Evolutionary conservation across 2,329 filamentous ascomycete genomes (phyloP).

Genomic region (Sarocladium kiliense): DNA sequence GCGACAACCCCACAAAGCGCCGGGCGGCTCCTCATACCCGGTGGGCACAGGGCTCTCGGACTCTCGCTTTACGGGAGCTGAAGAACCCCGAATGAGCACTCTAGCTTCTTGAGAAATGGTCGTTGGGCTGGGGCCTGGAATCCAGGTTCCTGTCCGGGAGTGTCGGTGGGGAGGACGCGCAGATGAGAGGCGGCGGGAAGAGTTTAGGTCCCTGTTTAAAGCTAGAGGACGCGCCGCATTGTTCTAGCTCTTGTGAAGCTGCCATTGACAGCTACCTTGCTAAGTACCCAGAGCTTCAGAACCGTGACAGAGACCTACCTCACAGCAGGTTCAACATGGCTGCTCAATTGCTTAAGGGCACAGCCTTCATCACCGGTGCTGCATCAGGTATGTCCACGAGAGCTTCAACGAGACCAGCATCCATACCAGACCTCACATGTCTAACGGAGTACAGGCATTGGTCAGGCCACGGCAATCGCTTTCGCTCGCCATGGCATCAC

Average conservation of each 20-base stretch:
- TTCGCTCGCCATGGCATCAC: slow-evolving; percentile 43
- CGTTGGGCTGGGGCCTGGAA: too few relatives aligned
- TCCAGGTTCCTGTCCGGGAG: too few relatives aligned
- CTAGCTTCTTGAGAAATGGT: neutral
- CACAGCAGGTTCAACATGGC: neutral
- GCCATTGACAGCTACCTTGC: too few relatives aligned
- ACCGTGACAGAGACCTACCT: too few relatives aligned
- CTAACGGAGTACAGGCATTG: slow-evolving; percentile 43
- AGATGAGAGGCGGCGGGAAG: too few relatives aligned
- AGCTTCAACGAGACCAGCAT: neutral
- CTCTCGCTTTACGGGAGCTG: too few relatives aligned
- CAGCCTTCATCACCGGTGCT: slow-evolving; percentile 13
- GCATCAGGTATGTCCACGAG: slow-evolving; percentile 9
- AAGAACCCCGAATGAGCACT: neutral
- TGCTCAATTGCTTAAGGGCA: slow-evolving; percentile 9
- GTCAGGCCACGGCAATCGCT: slow-evolving; percentile 37
- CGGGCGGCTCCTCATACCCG: neutral
- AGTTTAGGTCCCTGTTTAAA: too few relatives aligned
- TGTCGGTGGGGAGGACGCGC: too few relatives aligned
- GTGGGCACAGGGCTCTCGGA: neutral
- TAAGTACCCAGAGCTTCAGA: too few relatives aligned
- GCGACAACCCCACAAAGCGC: neutral
- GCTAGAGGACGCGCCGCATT: too few relatives aligned
- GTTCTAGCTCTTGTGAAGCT: too few relatives aligned
- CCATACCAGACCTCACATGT: too few relatives aligned